Conservation (phyloP, 2,329 filamentous ascomycete species). For the Penicillium expansum region DNA sequence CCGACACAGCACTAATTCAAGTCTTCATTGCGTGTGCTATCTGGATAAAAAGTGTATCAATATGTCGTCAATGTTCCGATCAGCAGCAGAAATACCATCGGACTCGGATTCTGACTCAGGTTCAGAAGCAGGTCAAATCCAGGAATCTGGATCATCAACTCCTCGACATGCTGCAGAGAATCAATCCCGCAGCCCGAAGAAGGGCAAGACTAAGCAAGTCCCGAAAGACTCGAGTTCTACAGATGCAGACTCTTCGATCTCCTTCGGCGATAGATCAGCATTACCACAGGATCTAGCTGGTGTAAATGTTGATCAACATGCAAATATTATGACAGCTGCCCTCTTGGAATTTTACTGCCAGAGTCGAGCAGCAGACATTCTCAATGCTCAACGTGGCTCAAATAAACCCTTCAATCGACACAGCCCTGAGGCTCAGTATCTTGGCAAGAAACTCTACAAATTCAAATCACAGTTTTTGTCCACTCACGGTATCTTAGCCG, state of each 20-base stretch:
- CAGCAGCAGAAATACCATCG: constrained; percentile 39
- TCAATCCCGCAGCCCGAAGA: neutral
- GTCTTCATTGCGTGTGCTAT: neutral
- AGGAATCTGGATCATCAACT: constrained; percentile 7
- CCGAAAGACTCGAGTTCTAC: constrained; percentile 4
- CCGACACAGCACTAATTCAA: neutral
- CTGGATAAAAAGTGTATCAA: constrained; percentile 8
- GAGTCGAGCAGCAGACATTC: constrained; percentile 44
- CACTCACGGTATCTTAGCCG: constrained; percentile 41
- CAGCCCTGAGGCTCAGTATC: constrained; percentile 42
- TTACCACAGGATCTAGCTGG: constrained; percentile 27
- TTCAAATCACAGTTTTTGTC: constrained; percentile 45
- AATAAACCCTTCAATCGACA: constrained; percentile 38
- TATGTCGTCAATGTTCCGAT: constrained; percentile 44
- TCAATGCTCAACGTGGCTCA: constrained; percentile 41
- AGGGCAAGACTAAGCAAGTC: constrained; percentile 5
- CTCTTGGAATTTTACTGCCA: constrained; percentile 47
- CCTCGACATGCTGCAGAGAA: neutral
- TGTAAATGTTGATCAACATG: constrained; percentile 37
- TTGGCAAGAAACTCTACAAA: constrained; percentile 43
- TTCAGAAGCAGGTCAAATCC: constrained; percentile 25
- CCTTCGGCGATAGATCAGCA: constrained; percentile 18
- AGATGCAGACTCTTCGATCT: constrained; percentile 16
- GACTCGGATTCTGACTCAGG: constrained; percentile 32
- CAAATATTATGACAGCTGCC: constrained; percentile 44